Evolutionary conservation across 441 rosid genomes (phyloP).

Genomic region (Populus hybrid): DNA sequence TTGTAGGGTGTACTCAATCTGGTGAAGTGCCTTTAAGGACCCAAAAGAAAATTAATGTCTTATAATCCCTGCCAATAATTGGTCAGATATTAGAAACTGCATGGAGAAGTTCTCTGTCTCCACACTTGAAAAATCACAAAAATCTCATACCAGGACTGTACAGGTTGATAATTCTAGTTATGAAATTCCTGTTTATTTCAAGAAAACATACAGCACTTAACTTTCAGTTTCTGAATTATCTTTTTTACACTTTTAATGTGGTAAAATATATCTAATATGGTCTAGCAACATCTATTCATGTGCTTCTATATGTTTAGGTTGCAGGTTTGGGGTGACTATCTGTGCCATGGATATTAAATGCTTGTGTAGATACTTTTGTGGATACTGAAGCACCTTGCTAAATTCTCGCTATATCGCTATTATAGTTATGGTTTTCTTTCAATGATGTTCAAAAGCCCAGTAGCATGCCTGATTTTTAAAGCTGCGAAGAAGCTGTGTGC

Average conservation of each 20-base stretch:
- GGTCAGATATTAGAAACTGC: not conserved
- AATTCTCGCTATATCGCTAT: not conserved
- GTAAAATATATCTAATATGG: not conserved
- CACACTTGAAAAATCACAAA: not conserved
- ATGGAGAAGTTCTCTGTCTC: too few species aligned
- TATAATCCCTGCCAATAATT: not conserved
- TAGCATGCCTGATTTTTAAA: not conserved
- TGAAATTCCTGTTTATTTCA: not conserved
- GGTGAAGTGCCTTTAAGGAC: not conserved
- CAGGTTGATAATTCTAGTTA: not conserved
- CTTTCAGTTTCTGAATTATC: not conserved
- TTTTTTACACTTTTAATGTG: not conserved
- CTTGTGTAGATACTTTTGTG: not conserved
- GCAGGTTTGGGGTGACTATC: not conserved
- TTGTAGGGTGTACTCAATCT: not conserved
- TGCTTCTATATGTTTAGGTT: not conserved
- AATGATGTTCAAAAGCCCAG: not conserved
- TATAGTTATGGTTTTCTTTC: not conserved
- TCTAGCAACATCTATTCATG: not conserved
- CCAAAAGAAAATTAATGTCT: not conserved
- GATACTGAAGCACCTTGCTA: not conserved
- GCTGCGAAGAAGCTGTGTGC: not conserved
- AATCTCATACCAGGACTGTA: not conserved
- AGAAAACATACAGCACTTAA: not conserved
- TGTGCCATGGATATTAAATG: not conserved